Evolutionary conservation across 495 filamentous ascomycete species (phyloP).

Genomic region (Aspergillus biplanus): DNA sequence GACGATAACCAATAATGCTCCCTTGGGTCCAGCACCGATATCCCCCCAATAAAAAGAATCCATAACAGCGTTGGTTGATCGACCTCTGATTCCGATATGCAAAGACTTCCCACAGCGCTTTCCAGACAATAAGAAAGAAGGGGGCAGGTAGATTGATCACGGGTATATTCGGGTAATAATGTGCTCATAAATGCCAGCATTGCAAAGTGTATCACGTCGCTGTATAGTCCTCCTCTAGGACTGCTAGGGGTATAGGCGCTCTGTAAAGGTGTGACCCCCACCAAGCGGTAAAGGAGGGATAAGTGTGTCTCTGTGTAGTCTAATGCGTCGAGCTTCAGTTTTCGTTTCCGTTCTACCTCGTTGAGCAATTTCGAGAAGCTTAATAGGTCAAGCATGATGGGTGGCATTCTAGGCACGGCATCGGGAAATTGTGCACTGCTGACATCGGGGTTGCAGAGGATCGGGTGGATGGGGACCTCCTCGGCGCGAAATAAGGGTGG

Average conservation of each 20-base stretch:
- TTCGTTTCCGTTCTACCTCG: neutral
- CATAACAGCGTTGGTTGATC: conserved; percentile 12
- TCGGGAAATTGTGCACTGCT: conserved; percentile 6
- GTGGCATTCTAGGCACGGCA: conserved; percentile 11
- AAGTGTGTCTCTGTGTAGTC: conserved; percentile 16
- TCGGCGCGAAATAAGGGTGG: conserved; percentile 6
- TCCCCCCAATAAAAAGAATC: conserved; percentile 17
- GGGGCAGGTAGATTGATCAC: conserved; percentile 11
- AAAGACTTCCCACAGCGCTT: conserved; percentile 11
- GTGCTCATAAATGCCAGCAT: conserved; percentile 20
- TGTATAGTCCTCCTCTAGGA: conserved; percentile 7
- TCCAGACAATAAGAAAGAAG: conserved; percentile 11
- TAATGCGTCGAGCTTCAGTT: conserved; percentile 4
- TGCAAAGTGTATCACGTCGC: conserved; percentile 12
- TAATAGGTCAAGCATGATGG: conserved; percentile 14
- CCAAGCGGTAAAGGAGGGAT: conserved; percentile 16
- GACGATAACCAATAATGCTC: neutral
- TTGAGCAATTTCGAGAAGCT: conserved; percentile 16
- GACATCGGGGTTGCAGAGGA: conserved; percentile 10
- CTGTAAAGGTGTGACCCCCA: conserved; percentile 7
- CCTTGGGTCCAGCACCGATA: conserved; percentile 10
- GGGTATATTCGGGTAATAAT: conserved; percentile 15
- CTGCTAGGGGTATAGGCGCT: conserved; percentile 1
- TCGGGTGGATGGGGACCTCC: conserved; percentile 9
- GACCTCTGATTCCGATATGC: neutral